Evolutionary conservation across 768 basidiomycete genomes (phyloP).

Genomic region (Piloderma croceum): DNA sequence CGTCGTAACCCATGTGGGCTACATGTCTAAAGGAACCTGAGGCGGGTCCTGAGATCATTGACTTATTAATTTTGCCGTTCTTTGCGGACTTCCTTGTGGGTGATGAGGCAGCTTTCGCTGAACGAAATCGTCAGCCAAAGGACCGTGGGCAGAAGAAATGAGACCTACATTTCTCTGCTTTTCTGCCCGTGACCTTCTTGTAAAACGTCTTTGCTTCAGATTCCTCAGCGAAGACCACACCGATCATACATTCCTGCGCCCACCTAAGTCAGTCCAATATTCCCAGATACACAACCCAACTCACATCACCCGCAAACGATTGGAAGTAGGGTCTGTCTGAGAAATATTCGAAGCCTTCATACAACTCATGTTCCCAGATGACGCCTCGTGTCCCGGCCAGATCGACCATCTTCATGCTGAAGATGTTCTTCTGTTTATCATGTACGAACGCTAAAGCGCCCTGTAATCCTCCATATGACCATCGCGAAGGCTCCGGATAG

Average conservation of each 20-base stretch:
- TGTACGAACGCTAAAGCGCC: constrained; percentile 74
- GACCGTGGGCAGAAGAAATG: constrained; percentile 4
- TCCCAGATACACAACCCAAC: constrained; percentile 22
- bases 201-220: constrained; percentile 76
- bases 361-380: constrained; percentile 92
- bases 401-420: constrained; percentile 78
- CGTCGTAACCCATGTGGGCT: constrained; percentile 92
- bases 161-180: constrained; percentile 49
- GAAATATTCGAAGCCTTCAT: constrained; percentile 72
- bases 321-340: constrained; percentile 89
- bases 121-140: constrained; percentile 10
- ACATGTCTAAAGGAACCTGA: constrained; percentile 80
- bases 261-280: constrained; percentile 3
- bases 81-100: constrained; percentile 58
- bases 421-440: constrained; percentile 50
- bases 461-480: constrained; percentile 85
- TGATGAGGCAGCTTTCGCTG: constrained; percentile 41
- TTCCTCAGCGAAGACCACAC: constrained; percentile 85
- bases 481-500: constrained; percentile 64
- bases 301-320: constrained; percentile 86
- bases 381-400: constrained; percentile 77
- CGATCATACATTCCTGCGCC: constrained; percentile 80
- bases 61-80: constrained; percentile 85
- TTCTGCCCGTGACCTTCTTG: constrained; percentile 76
- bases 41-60: constrained; percentile 82